Evolutionary conservation across 2,329 filamentous ascomycete genomes (phyloP), one percentile per base, ranked within the genome.

Genomic region (Aspergillus tubingensis): DNA sequence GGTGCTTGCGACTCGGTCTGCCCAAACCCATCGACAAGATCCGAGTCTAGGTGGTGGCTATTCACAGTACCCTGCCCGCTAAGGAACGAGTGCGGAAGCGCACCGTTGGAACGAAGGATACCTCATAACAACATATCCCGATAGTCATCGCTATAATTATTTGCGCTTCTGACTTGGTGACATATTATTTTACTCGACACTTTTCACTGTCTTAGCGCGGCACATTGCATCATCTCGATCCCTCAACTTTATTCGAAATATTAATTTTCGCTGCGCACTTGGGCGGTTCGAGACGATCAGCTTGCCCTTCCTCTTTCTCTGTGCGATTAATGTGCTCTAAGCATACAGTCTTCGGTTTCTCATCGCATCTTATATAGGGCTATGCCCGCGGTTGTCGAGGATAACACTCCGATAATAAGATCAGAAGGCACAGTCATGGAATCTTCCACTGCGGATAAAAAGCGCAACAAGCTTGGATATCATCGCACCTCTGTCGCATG

Each of bases 401-500:
- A 65, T 61, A 72, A 73, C 68, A 65, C 68, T 68, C 67, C 71
- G 62, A 70, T 70, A 67, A 68, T 69, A 62, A 72, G 65, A 64
- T 68, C 70, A 57, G 70, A 74, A 63, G 66, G 64, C 64, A 64
- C 72, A 62, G 66, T 66, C 62, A 77, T 77, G 76, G 76, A 79
- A 52, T 67, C 70, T 49, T 72, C 71, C 48, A 58, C 66, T 55
- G 82, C 85, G 38, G 86, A 90, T 68, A 90, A 90, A 74, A 86
- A 87, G 72, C 87, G 93, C 72, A 97, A 96, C 77, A 97, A 96
- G 78, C 83, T 98, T 62, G 94, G 94, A 41, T 98, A 98, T 74
- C 94, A 97, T 80, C 87, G 94, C 72, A 96, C 92, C 38, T 96
- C 93, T 48, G 91, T 97, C 69, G 95, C 94, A 68, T 98, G 94